Base-by-base conservation (phyloP, 345 rosid species). In the Melaleuca alternifolia region DNA sequence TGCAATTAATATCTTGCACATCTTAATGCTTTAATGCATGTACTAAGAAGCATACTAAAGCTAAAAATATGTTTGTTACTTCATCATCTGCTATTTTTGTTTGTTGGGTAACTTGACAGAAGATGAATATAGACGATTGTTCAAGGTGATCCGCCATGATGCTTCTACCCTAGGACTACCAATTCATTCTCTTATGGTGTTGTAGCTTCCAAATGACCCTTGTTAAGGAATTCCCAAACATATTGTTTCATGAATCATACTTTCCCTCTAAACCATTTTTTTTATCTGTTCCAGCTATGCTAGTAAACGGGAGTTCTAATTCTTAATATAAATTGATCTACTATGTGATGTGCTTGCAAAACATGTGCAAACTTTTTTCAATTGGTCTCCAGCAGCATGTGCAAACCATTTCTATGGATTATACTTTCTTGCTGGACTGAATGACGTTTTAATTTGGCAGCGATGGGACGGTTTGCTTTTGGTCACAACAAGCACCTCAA, bases 401-500 rank as follows among this genome's bases (percentile, higher is more conserved):
- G 81, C 81, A 71, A 16, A 18, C 41, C 13, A 71, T 71, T 71
- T 71, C 13, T 71, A 48, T 41, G 48, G 81, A 71, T 71, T 5
- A 71, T 41, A 71, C 37, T 18, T 37, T 48, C 20, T 71, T 71
- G 37, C 26, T 71, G 48, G 81, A 71, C 81, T 71, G 81, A 71
- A 71, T 71, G 48, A 71, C 61, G 84, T 90, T 71, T 61, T 84
- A 86, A 52, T 79, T 89, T 85, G 84, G 84, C 99, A 98, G 99
- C 99, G 89, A 91, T 98, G 54, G 99, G 98, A 82, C 98, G 97
- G 85, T 95, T 98, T 93, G 96, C 99, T 85, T 96, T 94, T 88
- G 96, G 96, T 90, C 99, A 98, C 91, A 98, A 94, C 91, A 94
- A 95, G 88, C 96, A 94, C 89, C 96, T 96, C 48, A 96, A 96